Evolutionary conservation across 495 filamentous ascomycete genomes (phyloP).

Genomic region (Friedmanniomyces simplex): DNA sequence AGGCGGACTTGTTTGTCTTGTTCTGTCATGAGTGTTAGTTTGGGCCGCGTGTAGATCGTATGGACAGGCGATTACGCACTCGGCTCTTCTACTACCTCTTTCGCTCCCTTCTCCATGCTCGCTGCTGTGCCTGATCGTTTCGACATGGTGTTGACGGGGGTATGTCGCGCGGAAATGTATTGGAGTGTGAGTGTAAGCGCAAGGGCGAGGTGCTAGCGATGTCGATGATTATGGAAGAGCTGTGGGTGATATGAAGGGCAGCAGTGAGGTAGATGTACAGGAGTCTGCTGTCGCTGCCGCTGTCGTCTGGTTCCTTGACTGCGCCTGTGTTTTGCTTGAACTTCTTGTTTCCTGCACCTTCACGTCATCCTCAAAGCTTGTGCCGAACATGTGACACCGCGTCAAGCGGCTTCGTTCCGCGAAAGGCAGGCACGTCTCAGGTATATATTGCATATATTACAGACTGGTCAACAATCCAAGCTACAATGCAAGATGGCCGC

Average conservation of each 20-base stretch:
- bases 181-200: not conserved
- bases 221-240: too few species aligned
- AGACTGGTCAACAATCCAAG: not conserved
- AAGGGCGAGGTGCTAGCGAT: not conserved
- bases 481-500: not conserved
- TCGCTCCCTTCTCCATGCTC: constrained; percentile 7
- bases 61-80: not conserved
- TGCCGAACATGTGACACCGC: constrained; percentile 1
- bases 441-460: not conserved
- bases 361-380: not conserved
- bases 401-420: not conserved
- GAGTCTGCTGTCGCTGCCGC: too few species aligned
- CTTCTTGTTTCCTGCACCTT: not conserved
- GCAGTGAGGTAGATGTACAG: too few species aligned
- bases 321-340: too few species aligned
- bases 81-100: constrained; percentile 4
- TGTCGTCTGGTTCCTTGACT: too few species aligned
- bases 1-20: constrained; percentile 81
- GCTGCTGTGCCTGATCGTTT: constrained; percentile 14
- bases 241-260: too few species aligned
- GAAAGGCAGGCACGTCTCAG: constrained; percentile 1
- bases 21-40: constrained; percentile 33
- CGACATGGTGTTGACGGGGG: constrained; percentile 6
- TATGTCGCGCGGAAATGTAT: not conserved
- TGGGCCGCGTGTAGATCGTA: not conserved